Evolutionary conservation across 2,329 filamentous ascomycete genomes (phyloP), one percentile per base, ranked within the genome.

Genomic region (Thelonectria olida): DNA sequence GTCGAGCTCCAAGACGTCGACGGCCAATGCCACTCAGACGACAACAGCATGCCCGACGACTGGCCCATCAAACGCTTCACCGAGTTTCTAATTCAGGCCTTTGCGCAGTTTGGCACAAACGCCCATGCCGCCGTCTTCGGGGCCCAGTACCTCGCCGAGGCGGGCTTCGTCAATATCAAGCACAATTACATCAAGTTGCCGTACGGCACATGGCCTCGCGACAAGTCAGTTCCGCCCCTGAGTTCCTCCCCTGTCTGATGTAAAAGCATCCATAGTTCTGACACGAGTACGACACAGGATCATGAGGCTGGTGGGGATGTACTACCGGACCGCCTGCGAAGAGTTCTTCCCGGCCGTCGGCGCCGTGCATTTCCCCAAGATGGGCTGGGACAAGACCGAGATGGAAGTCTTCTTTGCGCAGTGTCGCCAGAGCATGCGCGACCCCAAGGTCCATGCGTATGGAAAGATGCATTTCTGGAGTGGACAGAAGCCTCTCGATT

Each of bases 1-100:
- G 67, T 82, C 8, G 81, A 83, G 55, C 70, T 82, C 0, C 81
- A 82, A 57, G 81, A 83, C 17, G 76, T 80, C 9, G 78, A 81
- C 23, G 79, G 78, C 39, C 71, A 76, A 41, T 72, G 78, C 7
- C 76, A 77, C 54, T 73, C 71, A 36, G 78, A 80, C 44, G 77
- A 80, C 55, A 64, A 72, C 38, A 74, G 69, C 2, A 55, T 78
- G 9, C 75, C 78, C 1, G 55, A 68, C 1, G 74, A 77, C 44
- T 75, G 72, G 73, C 72, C 73, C 3, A 60, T 78, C 4, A 72
- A 76, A 13, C 67, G 69, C 31, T 76, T 79, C 56, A 78, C 75
- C 12, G 71, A 78, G 1, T 42, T 74, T 5, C 65, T 79, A 50
- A 65, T 76, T 3, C 72, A 79, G 31, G 76, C 74, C 2, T 79